Evolutionary conservation across 2,329 filamentous ascomycete species (phyloP).

Genomic region (Geosmithia morbida): DNA sequence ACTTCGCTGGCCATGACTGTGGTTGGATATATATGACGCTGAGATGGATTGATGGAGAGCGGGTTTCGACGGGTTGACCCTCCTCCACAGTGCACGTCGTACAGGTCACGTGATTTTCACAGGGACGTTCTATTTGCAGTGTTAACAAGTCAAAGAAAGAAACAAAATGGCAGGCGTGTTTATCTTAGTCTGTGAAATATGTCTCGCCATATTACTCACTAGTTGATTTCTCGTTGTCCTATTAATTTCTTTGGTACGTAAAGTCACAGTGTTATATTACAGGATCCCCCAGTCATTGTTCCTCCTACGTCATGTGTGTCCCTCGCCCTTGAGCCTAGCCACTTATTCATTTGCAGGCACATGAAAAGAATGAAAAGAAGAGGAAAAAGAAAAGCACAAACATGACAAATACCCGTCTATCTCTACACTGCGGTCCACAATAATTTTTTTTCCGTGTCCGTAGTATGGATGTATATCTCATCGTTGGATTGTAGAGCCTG

Average conservation of each 20-base stretch:
- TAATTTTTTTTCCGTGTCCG: background rate
- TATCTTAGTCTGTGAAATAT: no score
- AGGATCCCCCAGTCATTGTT: background rate
- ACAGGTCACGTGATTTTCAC: background rate
- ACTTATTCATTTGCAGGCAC: background rate
- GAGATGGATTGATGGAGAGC: background rate
- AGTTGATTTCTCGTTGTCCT: background rate
- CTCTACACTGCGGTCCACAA: background rate
- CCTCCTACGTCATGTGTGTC: background rate
- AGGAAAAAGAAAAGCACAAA: no score
- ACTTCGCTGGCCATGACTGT: slow-evolving; percentile 5
- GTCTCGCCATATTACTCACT: no score
- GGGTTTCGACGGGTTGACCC: background rate
- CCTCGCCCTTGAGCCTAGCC: background rate
- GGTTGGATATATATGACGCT: background rate
- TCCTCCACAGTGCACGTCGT: background rate
- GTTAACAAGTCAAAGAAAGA: background rate
- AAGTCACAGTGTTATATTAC: background rate
- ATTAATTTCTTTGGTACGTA: background rate
- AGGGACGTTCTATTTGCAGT: background rate
- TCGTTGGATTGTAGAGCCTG: background rate
- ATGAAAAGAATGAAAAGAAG: background rate
- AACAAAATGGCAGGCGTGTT: no score
- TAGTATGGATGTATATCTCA: background rate
- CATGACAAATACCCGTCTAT: background rate